Evolutionary conservation across 768 basidiomycete genomes (phyloP).

Genomic region (Mycena polygramma): DNA sequence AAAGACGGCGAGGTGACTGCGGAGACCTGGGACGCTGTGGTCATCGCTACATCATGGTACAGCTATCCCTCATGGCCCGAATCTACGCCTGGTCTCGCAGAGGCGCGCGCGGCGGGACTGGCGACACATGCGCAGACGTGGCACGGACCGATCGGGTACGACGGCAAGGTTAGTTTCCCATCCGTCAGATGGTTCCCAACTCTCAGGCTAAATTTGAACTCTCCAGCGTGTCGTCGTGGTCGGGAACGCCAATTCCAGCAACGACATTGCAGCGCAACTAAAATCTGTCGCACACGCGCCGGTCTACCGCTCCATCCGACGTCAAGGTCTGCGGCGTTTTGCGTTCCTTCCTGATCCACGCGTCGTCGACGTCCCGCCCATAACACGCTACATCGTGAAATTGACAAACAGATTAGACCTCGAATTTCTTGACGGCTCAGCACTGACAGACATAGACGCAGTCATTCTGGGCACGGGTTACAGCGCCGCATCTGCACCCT

Average conservation of each 20-base stretch:
- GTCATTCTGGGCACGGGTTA: conserved; percentile 65
- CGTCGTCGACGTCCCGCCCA: conserved; percentile 59
- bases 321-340: conserved; percentile 40
- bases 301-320: conserved; percentile 62
- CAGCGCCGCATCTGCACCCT: conserved; percentile 52
- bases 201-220: neutral
- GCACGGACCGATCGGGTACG: conserved; percentile 41
- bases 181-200: too few species aligned
- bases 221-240: conserved; percentile 60
- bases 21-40: conserved; percentile 50
- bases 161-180: conserved; percentile 47
- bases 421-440: conserved; percentile 53
- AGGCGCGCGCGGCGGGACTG: conserved; percentile 38
- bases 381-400: conserved; percentile 48
- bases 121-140: conserved; percentile 46
- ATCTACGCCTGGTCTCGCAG: conserved; percentile 43
- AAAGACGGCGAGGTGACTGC: conserved; percentile 37
- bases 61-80: conserved; percentile 46
- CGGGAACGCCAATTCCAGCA: conserved; percentile 66
- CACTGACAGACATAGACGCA: conserved; percentile 55
- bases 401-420: conserved; percentile 47
- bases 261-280: conserved; percentile 65
- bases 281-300: conserved; percentile 53
- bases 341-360: conserved; percentile 58
- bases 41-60: conserved; percentile 50